Conservation (phyloP, 2,329 filamentous ascomycete species). For the Dactylellina leptospora region DNA sequence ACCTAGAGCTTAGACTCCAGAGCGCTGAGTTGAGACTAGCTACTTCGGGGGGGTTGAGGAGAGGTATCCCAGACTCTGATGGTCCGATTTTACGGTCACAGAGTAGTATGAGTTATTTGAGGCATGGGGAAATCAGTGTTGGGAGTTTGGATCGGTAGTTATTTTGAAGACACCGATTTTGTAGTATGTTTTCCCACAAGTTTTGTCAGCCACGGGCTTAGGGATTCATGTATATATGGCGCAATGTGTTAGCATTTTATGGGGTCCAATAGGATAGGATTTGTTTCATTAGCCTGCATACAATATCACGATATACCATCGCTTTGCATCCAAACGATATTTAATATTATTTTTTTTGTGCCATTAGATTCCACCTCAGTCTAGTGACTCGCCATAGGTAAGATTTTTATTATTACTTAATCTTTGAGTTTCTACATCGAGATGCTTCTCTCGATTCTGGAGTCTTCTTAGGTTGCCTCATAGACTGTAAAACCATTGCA, state of each 20-base stretch:
- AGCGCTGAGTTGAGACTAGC: slow-evolving; percentile 45
- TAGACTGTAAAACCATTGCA: no score
- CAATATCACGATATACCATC: background rate
- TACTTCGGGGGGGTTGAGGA: slow-evolving; percentile 30
- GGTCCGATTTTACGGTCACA: slow-evolving; percentile 26
- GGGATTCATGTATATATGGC: slow-evolving; percentile 14
- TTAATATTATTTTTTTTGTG: background rate
- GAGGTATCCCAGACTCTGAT: slow-evolving; percentile 1
- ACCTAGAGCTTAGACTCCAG: slow-evolving; percentile 29
- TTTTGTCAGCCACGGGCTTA: background rate
- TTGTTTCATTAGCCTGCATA: slow-evolving; percentile 3
- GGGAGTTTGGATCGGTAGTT: slow-evolving; percentile 27
- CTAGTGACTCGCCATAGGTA: no score
- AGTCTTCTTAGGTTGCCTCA: no score
- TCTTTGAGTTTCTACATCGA: no score
- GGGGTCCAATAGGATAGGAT: no score
- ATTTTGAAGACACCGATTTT: background rate
- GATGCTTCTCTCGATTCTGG: no score
- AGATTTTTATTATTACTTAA: no score
- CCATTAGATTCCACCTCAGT: no score
- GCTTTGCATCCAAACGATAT: background rate
- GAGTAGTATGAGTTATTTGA: slow-evolving; percentile 45
- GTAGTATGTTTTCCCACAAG: no score
- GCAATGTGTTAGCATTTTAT: slow-evolving; percentile 29
- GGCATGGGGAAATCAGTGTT: slow-evolving; percentile 42